Evolutionary conservation across 345 rosid species (phyloP), one percentile per base, ranked within the genome.

Genomic region (Euphorbia lathyris): DNA sequence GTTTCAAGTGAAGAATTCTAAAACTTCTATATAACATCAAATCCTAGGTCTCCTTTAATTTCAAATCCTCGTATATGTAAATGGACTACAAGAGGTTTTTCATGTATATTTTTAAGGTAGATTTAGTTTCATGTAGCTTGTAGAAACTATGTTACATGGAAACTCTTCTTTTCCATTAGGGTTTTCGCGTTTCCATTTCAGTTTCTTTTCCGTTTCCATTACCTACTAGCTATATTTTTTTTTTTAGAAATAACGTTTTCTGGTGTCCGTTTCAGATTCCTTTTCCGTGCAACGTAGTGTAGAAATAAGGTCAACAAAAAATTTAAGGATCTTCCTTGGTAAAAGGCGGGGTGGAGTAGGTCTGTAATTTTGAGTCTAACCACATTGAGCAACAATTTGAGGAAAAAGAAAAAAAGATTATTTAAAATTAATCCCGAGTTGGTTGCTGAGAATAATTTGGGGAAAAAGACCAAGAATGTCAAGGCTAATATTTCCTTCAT

Each of bases 391-490:
- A 16, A 5, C n/a, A 51, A 34, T 52, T 67, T 51, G 38, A 52
- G 23, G 30, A 12, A 47, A 7, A 29, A 59, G 5, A 1, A 23
- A 61, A 23, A 47, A 1, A 20, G 10, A 3, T 4, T 4, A 2
- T 34, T 7, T 3, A 38, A 71, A n/a, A 27, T 47, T 34, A 60
- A 22, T 9, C 5, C 43, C 65, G 32, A 36, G 27, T 65, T 38
- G 75, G 64, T 72, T 56, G 59, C 75, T 40, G 58, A 69, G 78
- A 51, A 60, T 64, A 34, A 38, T 22, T 47, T 16, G 69, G 58
- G 55, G 30, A 67, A 71, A 70, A 27, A 19, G 56, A 27, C 22
- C 42, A 42, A 52, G 64, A 36, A 48, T 63, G 29, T 29, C 17
- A 30, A 16, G 38, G 48, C 58, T 47, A 12, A 20, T 4, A 43